Evolutionary conservation across 1,284 basidiomycete genomes (phyloP).

Genomic region (Phaffia rhodozyma): DNA sequence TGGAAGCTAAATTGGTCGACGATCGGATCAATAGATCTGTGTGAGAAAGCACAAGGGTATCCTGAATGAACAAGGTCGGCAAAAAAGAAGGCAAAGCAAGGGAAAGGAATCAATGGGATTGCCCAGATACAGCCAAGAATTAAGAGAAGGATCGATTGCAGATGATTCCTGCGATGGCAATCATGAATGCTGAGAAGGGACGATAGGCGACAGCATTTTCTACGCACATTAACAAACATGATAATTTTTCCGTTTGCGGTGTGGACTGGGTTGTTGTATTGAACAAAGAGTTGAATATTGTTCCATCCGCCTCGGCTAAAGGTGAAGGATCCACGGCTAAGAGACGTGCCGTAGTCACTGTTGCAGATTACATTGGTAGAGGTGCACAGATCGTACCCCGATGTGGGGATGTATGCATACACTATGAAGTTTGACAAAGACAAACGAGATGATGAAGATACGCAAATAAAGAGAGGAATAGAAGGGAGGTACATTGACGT

Average conservation of each 20-base stretch:
- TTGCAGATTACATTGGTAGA: slow-evolving; percentile 31
- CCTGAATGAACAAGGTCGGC: no score
- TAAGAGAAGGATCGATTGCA: no score
- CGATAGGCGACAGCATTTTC: background rate
- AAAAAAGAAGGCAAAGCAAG: no score
- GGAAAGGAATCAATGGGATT: no score
- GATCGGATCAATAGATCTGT: slow-evolving; percentile 31
- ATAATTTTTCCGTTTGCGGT: slow-evolving; percentile 19
- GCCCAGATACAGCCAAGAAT: no score
- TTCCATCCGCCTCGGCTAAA: slow-evolving; percentile 30
- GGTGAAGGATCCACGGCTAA: slow-evolving; percentile 31
- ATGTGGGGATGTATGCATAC: slow-evolving; percentile 36
- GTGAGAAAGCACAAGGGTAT: slow-evolving; percentile 24
- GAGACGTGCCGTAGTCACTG: slow-evolving; percentile 34
- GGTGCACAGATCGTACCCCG: slow-evolving; percentile 26
- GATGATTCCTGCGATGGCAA: no score
- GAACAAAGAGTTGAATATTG: slow-evolving; percentile 31
- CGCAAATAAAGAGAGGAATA: background rate
- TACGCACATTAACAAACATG: slow-evolving; percentile 1
- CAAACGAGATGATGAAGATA: background rate
- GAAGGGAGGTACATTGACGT: background rate
- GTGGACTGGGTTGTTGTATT: slow-evolving; percentile 30
- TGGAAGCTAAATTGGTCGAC: slow-evolving; percentile 23
- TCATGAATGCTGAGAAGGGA: background rate
- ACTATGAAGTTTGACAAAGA: slow-evolving; percentile 21